Evolutionary conservation across 805 yeast genomes (phyloP).

Genomic region (Kazachstania martiniae): DNA sequence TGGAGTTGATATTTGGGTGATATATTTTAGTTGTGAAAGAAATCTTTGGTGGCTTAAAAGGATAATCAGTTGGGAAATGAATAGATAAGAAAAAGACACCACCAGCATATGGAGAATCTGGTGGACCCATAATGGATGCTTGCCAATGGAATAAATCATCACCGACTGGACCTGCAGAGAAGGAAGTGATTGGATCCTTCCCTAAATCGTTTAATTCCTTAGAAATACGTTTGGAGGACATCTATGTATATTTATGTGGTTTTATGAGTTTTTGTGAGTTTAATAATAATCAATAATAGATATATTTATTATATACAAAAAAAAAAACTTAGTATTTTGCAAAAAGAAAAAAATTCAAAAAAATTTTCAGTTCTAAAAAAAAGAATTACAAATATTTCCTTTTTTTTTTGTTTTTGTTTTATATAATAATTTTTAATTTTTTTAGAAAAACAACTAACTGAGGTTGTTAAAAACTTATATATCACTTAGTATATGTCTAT

Average conservation of each 20-base stretch:
- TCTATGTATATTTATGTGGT: slow-evolving; percentile 19
- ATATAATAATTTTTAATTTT: too few relatives aligned
- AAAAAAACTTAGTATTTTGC: neutral
- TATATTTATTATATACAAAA: neutral
- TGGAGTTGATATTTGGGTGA: slow-evolving; percentile 93
- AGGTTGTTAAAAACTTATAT: too few relatives aligned
- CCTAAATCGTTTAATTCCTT: slow-evolving; percentile 94
- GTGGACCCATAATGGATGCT: slow-evolving; percentile 98
- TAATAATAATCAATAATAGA: neutral
- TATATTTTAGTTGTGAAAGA: slow-evolving; percentile 90
- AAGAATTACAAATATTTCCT: too few relatives aligned
- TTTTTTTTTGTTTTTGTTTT: too few relatives aligned
- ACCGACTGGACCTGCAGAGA: slow-evolving; percentile 98
- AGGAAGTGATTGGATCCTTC: slow-evolving; percentile 97
- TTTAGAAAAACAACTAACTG: too few relatives aligned
- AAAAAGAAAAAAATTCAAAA: neutral
- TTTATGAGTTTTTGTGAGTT: neutral
- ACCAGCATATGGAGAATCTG: slow-evolving; percentile 82
- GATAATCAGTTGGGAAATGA: slow-evolving; percentile 98
- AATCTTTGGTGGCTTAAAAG: slow-evolving; percentile 95
- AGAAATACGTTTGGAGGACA: slow-evolving; percentile 89
- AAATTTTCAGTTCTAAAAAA: neutral
- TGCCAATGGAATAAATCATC: slow-evolving; percentile 99
- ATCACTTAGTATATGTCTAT: too few relatives aligned
- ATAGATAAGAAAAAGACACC: slow-evolving; percentile 94